Base-by-base conservation (phyloP, 495 filamentous ascomycete species). In the Durotheca rogersii region DNA sequence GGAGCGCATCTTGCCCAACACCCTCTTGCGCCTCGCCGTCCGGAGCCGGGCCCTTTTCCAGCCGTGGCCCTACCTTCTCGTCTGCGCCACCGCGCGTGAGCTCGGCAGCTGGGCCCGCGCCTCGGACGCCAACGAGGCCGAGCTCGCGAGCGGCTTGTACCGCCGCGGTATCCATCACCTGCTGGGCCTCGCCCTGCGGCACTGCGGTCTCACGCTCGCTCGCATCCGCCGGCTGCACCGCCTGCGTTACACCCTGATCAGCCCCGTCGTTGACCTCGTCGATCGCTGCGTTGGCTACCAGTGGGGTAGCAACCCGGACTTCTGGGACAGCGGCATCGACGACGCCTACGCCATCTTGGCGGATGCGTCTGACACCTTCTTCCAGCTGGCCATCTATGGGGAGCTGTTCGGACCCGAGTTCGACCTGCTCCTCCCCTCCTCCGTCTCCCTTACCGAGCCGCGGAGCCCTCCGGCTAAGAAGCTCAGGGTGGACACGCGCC, bases 301-400 rank as follows among this genome's bases (percentile, higher is more conserved):
- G 44, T 69, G 67, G 67, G 60, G 55, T 16, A n/a, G 5, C 1
- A 61, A 57, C 1, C 29, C 32, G 5, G 20, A 70, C 31, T 72
- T 72, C 53, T 72, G 68, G 68, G 36, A 58, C 30, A 67, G 67
- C 9, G 69, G 66, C 9, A 58, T 62, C 2, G 54, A 54, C 48
- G 67, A 69, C 21, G 56, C 67, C 0, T 51, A 56, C 29, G 72
- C 67, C 9, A 48, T 61, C 2, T 9, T 6, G 0, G 2, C 71
- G 4, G 56, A 67, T 1, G 49, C 27, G 19, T 52, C 56, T n/a
- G 48, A 60, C 33, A 40, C 40, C 12, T 10, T 65, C 3, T 63
- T 67, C 40, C 60, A 67, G 14, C 45, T 72, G 11, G 51, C 63
- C 11, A 71, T 67, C 35, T 73, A 73, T 34, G 68, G 70, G 11